Conservation (phyloP, 371 early-diverging fungal species). For the Choanephora cucurbitarum region DNA sequence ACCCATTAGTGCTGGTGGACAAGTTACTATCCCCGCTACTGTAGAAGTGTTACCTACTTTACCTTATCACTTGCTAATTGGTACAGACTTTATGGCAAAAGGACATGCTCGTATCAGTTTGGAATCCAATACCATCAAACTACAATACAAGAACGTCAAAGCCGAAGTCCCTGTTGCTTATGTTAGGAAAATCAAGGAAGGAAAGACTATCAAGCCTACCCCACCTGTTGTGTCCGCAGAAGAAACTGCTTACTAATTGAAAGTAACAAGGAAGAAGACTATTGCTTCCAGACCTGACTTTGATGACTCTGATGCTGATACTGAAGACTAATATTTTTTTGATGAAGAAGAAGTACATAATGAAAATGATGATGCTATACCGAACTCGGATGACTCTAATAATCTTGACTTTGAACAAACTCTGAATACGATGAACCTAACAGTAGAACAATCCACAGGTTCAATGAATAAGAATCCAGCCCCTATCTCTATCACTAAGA, state of each 20-base stretch:
- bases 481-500: background rate
- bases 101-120: conserved; percentile 2
- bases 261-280: background rate
- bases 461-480: background rate
- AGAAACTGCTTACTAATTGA: background rate
- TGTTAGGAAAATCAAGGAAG: background rate
- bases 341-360: no score
- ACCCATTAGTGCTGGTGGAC: conserved; percentile 1
- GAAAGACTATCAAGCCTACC: background rate
- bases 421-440: no score
- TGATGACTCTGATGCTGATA: no score
- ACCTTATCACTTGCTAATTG: conserved; percentile 3
- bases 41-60: conserved; percentile 6
- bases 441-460: conserved; percentile 1
- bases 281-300: background rate
- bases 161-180: background rate
- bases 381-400: no score
- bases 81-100: conserved; percentile 2
- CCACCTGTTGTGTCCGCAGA: no score
- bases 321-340: no score
- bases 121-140: background rate
- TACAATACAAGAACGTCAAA: background rate
- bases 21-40: background rate
- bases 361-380: no score
- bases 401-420: no score